Base-by-base conservation (phyloP, 1,139 yeast species). In the Diutina mesorugosa region DNA sequence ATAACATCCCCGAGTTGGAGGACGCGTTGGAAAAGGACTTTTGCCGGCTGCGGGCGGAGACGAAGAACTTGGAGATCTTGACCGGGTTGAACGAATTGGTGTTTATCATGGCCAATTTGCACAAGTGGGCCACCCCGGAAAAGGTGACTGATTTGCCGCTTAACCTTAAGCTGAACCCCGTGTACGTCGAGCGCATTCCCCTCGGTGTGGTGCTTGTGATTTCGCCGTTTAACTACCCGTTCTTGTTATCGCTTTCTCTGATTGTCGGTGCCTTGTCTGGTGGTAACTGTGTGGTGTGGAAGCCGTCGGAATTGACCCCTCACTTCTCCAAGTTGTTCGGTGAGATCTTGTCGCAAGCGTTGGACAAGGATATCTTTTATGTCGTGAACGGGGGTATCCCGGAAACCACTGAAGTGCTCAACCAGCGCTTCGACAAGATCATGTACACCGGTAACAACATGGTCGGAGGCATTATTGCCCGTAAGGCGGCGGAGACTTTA, bases 211-310 rank as follows among this genome's bases (percentile, higher is more conserved):
- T 87, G 2, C 76, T 90, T 61, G 74, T 91, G 57, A 82, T 90
- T 56, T 73, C 90, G 1, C 96, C 98, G 0, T 91, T 89, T 79
- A 91, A 91, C 71, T 93, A 86, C 68, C 99, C 99, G 0, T 69
- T 88, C 56, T 61, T 80, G 51, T 72, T 91, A 60, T 66, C 89
- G 0, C 61, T 90, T 35, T 74, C 81, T 16, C 90, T 97, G 0
- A 66, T 91, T 16, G 77, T 84, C 47, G 90, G 90, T 35, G 97
- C 97, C 1, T 73, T 93, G 63, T 90, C 96, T 1, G 90, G 87
- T 21, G 98, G 98, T 29, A 91, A 91, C 68, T 77, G 84, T 6
- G 95, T 88, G 32, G 83, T 88, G 29, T 72, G 87, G 65, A 91
- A 91, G 68, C 95, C 90, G 45, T 80, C 88, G 46, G 98, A 93